These are phyloP conservation scores for Achlya hypogyna DNA, from an alignment of 352 stramenopile genomes.

Conservation along the genomic window DNA sequence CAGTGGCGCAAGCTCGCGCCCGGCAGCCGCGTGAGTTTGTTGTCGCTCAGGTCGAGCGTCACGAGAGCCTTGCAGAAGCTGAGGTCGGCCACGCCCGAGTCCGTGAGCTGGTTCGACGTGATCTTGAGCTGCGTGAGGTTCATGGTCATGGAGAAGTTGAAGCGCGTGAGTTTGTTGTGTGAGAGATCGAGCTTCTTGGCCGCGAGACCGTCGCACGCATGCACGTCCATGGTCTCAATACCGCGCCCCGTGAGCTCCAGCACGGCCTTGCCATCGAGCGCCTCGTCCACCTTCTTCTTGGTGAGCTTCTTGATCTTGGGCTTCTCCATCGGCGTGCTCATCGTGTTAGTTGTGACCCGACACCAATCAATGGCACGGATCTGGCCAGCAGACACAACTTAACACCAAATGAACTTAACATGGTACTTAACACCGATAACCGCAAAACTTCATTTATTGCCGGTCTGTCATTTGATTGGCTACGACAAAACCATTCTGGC, in stretches of 20 bases:
- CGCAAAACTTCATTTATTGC: no score
- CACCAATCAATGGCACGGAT: not conserved
- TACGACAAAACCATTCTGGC: no score
- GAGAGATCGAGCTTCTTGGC: conserved; percentile 13
- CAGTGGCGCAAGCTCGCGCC: conserved; percentile 59
- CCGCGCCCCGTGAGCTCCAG: conserved; percentile 55
- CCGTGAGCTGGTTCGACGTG: conserved; percentile 15
- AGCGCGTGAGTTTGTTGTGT: conserved; percentile 16
- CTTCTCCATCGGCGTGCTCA: conserved; percentile 27
- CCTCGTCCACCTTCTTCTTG: conserved; percentile 58
- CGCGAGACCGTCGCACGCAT: conserved; percentile 22
- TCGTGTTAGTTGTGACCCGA: not conserved
- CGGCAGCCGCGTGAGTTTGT: conserved; percentile 71
- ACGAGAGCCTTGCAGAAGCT: conserved; percentile 38
- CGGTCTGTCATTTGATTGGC: no score
- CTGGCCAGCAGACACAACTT: not conserved
- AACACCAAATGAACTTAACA: not conserved
- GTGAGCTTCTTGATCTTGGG: conserved; percentile 85
- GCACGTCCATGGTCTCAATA: conserved; percentile 72
- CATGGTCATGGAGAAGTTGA: conserved; percentile 8
- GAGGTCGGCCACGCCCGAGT: conserved; percentile 22
- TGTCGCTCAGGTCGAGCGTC: conserved; percentile 76
- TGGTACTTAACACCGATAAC: not conserved
- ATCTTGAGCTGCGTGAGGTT: conserved; percentile 18
- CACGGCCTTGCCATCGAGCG: conserved; percentile 29